Evolutionary conservation across 1,284 basidiomycete genomes (phyloP), one percentile per base, ranked within the genome.

Genomic region (Ceratorhiza oryzae-sativae): DNA sequence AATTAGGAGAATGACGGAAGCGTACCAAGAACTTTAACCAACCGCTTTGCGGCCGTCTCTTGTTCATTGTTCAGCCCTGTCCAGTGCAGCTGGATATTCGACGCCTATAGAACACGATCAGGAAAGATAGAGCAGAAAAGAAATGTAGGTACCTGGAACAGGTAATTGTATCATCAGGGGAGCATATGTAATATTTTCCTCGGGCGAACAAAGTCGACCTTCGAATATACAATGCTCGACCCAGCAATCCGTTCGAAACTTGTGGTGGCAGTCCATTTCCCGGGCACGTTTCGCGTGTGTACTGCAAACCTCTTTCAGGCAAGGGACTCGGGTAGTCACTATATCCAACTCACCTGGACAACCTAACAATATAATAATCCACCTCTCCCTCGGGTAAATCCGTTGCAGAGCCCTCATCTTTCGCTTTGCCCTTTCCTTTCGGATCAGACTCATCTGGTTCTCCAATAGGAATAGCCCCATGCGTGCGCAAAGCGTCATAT

Each of bases 171-270:
- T 81, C 23, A 72, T 80, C 13, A 93, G 80, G 2, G 92, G 91
- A 0, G 79, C 78, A 75, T 90, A 92, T 0, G 86, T 83, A 12
- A 88, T 78, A 75, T 91, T 87, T 56, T 90, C 88, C 1, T 86
- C 84, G 0, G 84, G 80, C 20, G 79, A 77, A 77, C 88, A 89
- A 71, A 93, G 80, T 15, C 85, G 83, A 55, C 90, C 87, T 74
- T 88, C 86, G 71, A 86, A 89, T 13, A 93, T 82, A 75, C 90
- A 93, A 62, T 86, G 85, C 78, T 93, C 91, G 0, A 93, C 81
- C 91, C 91, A 93, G 76, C 90, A 93, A 77, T 93, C 91, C 0
- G 91, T 93, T 48, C 92, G 84, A 77, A 88, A 91, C 76, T 88
- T 88, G 0, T 75, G 71, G 48, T 84, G 84, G 73, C 82, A 76